These are phyloP conservation scores for Melaleuca quinquenervia DNA, from an alignment of 345 rosid species.

Conservation along the genomic window DNA sequence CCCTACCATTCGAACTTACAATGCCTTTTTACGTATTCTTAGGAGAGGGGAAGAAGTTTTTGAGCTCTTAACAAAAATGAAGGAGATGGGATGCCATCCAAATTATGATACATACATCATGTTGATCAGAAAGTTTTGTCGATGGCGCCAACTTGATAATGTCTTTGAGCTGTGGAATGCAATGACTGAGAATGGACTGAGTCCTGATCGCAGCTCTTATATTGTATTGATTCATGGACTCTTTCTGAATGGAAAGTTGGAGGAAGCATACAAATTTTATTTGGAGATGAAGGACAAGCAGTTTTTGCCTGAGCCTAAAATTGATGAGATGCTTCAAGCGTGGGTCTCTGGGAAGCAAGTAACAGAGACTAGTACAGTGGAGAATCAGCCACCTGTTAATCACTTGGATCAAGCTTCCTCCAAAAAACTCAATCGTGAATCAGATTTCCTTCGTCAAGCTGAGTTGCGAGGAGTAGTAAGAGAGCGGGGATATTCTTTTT, in stretches of 20 bases:
- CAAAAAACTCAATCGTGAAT: conserved; percentile 17
- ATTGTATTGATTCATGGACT: conserved; percentile 85
- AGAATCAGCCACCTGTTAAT: conserved; percentile 4
- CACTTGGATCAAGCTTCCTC: conserved; percentile 8
- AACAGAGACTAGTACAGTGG: conserved; percentile 19
- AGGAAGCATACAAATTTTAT: conserved; percentile 62
- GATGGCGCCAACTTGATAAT: conserved; percentile 72
- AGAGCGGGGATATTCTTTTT: conserved; percentile 55
- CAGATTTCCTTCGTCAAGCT: conserved; percentile 42
- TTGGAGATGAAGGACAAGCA: conserved; percentile 70
- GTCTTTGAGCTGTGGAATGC: conserved; percentile 64
- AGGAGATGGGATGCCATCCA: conserved; percentile 56
- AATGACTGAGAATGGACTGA: conserved; percentile 54
- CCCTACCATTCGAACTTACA: conserved; percentile 63
- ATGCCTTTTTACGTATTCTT: conserved; percentile 57
- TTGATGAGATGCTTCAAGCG: conserved; percentile 60
- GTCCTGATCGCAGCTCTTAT: conserved; percentile 74
- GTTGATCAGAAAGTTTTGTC: conserved; percentile 80
- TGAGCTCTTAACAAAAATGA: conserved; percentile 70
- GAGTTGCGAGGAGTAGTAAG: conserved; percentile 59
- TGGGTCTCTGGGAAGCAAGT: conserved; percentile 46
- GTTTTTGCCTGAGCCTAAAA: conserved; percentile 50
- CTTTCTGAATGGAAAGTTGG: conserved; percentile 72
- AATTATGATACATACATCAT: conserved; percentile 63
- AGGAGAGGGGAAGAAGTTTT: conserved; percentile 63